Conservation (phyloP, 148 eudicot species). For the Tetragonia tetragonoides region DNA sequence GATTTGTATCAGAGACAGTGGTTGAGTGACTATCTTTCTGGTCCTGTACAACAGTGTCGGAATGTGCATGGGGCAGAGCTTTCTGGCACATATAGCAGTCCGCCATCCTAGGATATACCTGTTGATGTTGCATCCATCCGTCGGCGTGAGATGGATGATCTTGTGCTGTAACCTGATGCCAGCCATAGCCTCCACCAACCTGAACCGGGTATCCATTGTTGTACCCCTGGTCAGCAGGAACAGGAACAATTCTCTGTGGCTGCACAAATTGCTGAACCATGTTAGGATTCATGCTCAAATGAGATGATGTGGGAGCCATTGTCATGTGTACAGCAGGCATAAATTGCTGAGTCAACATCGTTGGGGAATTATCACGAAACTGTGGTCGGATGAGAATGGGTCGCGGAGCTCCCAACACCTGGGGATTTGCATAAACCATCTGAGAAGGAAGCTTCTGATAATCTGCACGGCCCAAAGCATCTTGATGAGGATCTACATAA, state of each 20-base stretch:
- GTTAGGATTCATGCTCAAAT: constrained; percentile 52
- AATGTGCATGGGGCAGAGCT: constrained; percentile 91
- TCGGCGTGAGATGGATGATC: constrained; percentile 54
- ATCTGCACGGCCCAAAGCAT: constrained; percentile 38
- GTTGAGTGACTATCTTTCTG: constrained; percentile 44
- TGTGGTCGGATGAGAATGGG: constrained; percentile 56
- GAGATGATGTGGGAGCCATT: constrained; percentile 50
- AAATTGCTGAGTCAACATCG: constrained; percentile 47
- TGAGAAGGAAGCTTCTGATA: constrained; percentile 53
- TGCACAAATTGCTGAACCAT: constrained; percentile 42
- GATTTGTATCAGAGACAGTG: constrained; percentile 40
- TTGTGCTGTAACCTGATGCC: constrained; percentile 57
- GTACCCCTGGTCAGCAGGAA: constrained; percentile 59
- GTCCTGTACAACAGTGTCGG: constrained; percentile 67
- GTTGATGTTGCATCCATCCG: constrained; percentile 57
- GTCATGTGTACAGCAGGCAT: constrained; percentile 57
- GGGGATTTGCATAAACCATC: constrained; percentile 55
- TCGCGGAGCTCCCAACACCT: constrained; percentile 47
- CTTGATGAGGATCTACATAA: constrained; percentile 63
- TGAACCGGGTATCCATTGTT: constrained; percentile 51
- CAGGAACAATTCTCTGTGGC: constrained; percentile 49
- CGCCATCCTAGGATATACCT: constrained; percentile 30
- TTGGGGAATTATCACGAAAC: constrained; percentile 41
- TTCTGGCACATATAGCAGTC: constrained; percentile 85
- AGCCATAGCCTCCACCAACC: constrained; percentile 56